A percentile compares a stretch with the other conserved stretches of the same genome.
Conservation (phyloP, 2,329 filamentous ascomycete genomes). For the Aphanocladium album region DNA sequence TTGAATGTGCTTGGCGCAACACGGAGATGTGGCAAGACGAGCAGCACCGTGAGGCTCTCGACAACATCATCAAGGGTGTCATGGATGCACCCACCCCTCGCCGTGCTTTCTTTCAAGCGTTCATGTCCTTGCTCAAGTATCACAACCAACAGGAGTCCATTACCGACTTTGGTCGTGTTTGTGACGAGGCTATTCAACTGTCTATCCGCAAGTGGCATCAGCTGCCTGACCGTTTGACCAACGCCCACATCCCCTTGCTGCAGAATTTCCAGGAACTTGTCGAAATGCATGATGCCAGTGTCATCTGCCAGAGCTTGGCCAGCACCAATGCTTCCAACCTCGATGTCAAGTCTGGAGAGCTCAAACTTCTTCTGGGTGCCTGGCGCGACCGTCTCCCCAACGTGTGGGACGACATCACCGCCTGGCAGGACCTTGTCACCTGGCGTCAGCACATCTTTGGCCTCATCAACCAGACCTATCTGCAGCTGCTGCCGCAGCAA, state of each 20-base stretch:
- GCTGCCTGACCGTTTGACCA: constrained; percentile 86
- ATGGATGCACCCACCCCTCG: constrained; percentile 95
- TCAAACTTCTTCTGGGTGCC: constrained; percentile 87
- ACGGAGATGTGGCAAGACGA: constrained; percentile 90
- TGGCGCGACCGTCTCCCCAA: constrained; percentile 96
- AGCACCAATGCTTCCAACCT: constrained; percentile 80
- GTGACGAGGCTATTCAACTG: constrained; percentile 94
- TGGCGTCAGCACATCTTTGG: constrained; percentile 99
- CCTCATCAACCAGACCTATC: constrained; percentile 90
- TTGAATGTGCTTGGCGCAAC: constrained; percentile 94
- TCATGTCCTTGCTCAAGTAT: constrained; percentile 92
- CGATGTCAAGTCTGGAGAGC: constrained; percentile 89
- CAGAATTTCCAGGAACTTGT: constrained; percentile 98
- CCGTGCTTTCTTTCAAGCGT: constrained; percentile 94
- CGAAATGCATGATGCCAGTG: constrained; percentile 93
- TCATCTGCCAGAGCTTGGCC: constrained; percentile 88
- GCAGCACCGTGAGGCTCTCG: constrained; percentile 82
- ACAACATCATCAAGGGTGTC: constrained; percentile 91
- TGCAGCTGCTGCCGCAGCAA: constrained; percentile 74
- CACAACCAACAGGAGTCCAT: constrained; percentile 79
- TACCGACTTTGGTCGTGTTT: constrained; percentile 80
- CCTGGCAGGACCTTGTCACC: constrained; percentile 98
- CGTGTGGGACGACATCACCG: constrained; percentile 98
- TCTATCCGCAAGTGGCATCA: constrained; percentile 99
- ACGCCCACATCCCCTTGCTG: constrained; percentile 88